Base-by-base conservation (phyloP, 108 stramenopile genomes). In the Fragilaria radians region DNA sequence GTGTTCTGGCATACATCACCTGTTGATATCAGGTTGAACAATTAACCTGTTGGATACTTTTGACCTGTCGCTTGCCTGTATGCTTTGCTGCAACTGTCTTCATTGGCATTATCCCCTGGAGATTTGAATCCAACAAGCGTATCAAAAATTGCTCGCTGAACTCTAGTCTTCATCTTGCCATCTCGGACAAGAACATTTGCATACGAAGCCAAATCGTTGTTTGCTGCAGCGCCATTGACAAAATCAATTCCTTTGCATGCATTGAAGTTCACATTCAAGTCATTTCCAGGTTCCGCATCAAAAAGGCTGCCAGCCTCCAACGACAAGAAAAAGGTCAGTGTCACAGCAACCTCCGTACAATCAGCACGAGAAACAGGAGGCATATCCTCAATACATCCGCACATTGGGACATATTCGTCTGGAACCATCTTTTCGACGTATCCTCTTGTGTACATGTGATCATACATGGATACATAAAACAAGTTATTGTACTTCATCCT, bases 301-400 rank as follows among this genome's bases (percentile, higher is more conserved):
- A 25, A 2, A 33, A 77, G 61, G 22, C 29, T 34, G 50, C 66
- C 65, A 21, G 31, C 17, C 11, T 27, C 2, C 28, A 59, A 63
- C 4, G 67, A 28, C n/a, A n/a, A n/a, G n/a, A n/a, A n/a, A 5
- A 53, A 28, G 3, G 25, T 53, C 22, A 53, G n/a, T 5, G 25
- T 24, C 1, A 53, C 9, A 53, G 25, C 59, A 26, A 46, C 29
- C 58, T 80, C 46, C 49, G 76, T 80, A 32, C 79, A 80, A 49
- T 80, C 79, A 27, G 65, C 61, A 52, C 79, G 68, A 32, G 55
- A 70, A 11, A 76, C 76, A 17, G 61, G 56, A 28, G 75, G 62
- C 79, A 80, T 80, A 32, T 80, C 58, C 47, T 80, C 79, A n/a
- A 72, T 63, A 52, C 72, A 78, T 1, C 60, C 77, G 57, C 77